A percentile compares a stretch with the other conserved stretches of the same genome.
Evolutionary conservation across 2,329 filamentous ascomycete species (phyloP).

Genomic region (Talaromyces piceae): DNA sequence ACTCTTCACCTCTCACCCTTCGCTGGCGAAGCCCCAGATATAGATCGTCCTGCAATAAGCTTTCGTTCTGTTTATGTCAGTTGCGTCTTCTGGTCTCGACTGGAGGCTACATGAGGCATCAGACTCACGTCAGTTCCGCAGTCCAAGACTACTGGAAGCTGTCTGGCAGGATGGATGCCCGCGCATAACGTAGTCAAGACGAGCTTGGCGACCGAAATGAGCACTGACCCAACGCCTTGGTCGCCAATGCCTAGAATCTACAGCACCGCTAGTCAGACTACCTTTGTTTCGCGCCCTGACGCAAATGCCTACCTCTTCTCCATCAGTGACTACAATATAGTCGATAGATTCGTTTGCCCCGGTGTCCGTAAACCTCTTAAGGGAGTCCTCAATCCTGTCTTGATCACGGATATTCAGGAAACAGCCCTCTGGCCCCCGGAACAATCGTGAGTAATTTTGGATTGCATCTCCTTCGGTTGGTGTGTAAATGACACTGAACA

Average conservation of each 20-base stretch:
- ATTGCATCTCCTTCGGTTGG: conserved; percentile 87
- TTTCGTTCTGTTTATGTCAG: conserved; percentile 51
- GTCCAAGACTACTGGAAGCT: conserved; percentile 74
- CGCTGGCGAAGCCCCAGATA: conserved; percentile 68
- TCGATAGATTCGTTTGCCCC: conserved; percentile 68
- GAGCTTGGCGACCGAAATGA: conserved; percentile 79
- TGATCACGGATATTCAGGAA: conserved; percentile 68
- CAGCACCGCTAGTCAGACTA: neutral
- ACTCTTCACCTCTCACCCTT: conserved; percentile 61
- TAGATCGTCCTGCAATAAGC: conserved; percentile 64
- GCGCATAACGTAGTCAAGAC: conserved; percentile 76
- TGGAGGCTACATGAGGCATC: no score
- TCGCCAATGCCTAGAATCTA: conserved; percentile 83
- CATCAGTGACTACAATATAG: conserved; percentile 79
- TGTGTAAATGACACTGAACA: conserved; percentile 87
- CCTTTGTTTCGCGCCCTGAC: neutral
- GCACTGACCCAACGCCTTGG: conserved; percentile 75
- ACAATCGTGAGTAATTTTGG: conserved; percentile 71
- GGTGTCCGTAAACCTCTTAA: conserved; percentile 51
- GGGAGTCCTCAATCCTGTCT: conserved; percentile 57
- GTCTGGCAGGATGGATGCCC: conserved; percentile 73
- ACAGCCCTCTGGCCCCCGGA: conserved; percentile 71
- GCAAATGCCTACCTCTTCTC: conserved; percentile 36
- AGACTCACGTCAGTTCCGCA: conserved; percentile 65
- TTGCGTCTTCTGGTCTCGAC: no score